These are phyloP conservation scores for Ceratobasidium papillatum DNA, from an alignment of 1,284 basidiomycete species.

Conservation along the genomic window DNA sequence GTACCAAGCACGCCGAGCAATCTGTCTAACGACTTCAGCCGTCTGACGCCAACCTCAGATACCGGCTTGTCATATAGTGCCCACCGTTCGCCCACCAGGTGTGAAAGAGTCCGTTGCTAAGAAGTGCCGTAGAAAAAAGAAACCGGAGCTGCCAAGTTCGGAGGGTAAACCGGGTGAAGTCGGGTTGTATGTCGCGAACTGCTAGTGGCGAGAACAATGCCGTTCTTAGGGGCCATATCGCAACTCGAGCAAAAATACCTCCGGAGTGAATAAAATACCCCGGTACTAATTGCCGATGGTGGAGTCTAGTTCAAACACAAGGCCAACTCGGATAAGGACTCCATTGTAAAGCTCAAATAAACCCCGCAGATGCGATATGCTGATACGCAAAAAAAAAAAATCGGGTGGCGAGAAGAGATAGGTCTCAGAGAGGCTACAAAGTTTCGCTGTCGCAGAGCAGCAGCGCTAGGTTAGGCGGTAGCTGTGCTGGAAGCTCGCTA, in stretches of 20 bases:
- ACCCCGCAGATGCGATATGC: background rate
- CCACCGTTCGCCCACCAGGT: background rate
- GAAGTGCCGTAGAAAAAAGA: background rate
- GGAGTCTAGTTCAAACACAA: constrained; percentile 9
- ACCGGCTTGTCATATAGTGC: background rate
- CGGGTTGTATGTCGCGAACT: too few species aligned
- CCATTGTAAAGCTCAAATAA: background rate
- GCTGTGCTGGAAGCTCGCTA: background rate
- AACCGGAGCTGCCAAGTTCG: background rate
- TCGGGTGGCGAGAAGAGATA: background rate
- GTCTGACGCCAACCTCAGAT: background rate
- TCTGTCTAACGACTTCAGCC: background rate
- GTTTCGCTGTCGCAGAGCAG: background rate
- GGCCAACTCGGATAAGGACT: background rate
- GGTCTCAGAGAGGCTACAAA: background rate
- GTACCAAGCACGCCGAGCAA: background rate
- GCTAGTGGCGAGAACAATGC: too few species aligned
- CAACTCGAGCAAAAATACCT: background rate
- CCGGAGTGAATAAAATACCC: background rate
- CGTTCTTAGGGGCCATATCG: too few species aligned
- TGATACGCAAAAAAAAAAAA: background rate
- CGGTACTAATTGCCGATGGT: background rate
- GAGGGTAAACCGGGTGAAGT: background rate
- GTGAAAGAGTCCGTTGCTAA: background rate
- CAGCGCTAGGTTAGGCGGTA: background rate